A percentile compares a stretch with the other conserved stretches of the same genome.
phyloP scores from a whole-genome alignment of 306 rosid species.

The Heteromeles arbutifolia region DNA sequence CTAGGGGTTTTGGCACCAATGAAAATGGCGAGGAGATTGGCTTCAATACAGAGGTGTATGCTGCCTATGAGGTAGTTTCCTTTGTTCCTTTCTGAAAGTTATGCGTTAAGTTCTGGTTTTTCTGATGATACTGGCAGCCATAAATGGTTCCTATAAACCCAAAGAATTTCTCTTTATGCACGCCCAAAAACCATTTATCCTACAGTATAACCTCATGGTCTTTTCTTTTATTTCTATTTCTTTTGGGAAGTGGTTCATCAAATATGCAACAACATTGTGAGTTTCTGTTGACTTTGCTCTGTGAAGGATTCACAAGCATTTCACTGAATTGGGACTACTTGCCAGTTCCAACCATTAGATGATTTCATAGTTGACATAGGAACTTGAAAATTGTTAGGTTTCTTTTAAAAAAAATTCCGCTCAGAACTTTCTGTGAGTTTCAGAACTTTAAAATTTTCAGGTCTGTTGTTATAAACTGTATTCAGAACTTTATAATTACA shows the following conservation, averaged over 20 bases:
- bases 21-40: slow-evolving; percentile 78
- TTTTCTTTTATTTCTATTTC: not conserved
- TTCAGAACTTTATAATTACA: not conserved
- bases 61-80: slow-evolving; percentile 56
- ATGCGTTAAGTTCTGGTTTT: not conserved
- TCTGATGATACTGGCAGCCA: not conserved
- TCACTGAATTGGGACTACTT: not conserved
- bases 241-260: not conserved
- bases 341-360: not conserved
- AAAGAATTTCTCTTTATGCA: not conserved
- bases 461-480: not conserved
- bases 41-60: slow-evolving; percentile 79
- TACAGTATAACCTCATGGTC: not conserved
- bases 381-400: not conserved
- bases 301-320: not conserved
- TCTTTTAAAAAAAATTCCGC: not conserved
- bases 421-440: not conserved
- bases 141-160: not conserved
- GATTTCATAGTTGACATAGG: not conserved
- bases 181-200: not conserved
- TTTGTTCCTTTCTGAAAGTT: not conserved
- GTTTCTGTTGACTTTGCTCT: not conserved
- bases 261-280: not conserved
- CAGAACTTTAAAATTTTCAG: not conserved
- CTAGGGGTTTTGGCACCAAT: slow-evolving; percentile 66